phyloP scores from a whole-genome alignment of 2,329 filamentous ascomycete species.

The Amauroascus verrucosus region DNA sequence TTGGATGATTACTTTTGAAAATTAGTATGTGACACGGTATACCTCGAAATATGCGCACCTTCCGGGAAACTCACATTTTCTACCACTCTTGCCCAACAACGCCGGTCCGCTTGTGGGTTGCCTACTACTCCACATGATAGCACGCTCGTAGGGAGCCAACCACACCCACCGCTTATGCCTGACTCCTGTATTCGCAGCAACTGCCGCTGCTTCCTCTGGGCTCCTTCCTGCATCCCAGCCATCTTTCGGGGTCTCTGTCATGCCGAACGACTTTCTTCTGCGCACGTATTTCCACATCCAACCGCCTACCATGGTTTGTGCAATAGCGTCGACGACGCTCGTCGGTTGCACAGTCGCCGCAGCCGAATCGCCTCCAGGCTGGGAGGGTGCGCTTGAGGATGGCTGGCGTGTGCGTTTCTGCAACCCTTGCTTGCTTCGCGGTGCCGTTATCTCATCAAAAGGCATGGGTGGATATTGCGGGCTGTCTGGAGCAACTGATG shows the following conservation, averaged over 20 bases:
- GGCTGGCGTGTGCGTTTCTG: slow-evolving; percentile 20
- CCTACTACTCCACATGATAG: slow-evolving; percentile 97
- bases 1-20: slow-evolving; percentile 67
- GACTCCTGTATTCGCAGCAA: slow-evolving; percentile 53
- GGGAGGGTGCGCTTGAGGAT: slow-evolving; percentile 22
- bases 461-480: slow-evolving; percentile 56
- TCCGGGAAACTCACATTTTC: slow-evolving; percentile 56
- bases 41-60: neutral
- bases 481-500: slow-evolving; percentile 58
- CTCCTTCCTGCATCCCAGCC: slow-evolving; percentile 44
- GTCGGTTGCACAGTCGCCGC: slow-evolving; percentile 56
- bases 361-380: slow-evolving; percentile 41
- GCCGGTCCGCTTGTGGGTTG: slow-evolving; percentile 82
- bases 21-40: slow-evolving; percentile 23
- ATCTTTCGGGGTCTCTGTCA: slow-evolving; percentile 39
- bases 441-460: slow-evolving; percentile 56
- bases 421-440: slow-evolving; percentile 27
- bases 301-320: slow-evolving; percentile 95
- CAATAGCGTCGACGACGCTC: slow-evolving; percentile 88
- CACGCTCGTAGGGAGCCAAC: slow-evolving; percentile 90
- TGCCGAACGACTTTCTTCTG: slow-evolving; percentile 74
- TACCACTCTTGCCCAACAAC: slow-evolving; percentile 83
- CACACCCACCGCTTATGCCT: slow-evolving; percentile 96
- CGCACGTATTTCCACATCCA: slow-evolving; percentile 43
- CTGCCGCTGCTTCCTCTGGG: slow-evolving; percentile 58